Base-by-base conservation (phyloP, 768 basidiomycete genomes). In the Naganishia vaughanmartiniae region DNA sequence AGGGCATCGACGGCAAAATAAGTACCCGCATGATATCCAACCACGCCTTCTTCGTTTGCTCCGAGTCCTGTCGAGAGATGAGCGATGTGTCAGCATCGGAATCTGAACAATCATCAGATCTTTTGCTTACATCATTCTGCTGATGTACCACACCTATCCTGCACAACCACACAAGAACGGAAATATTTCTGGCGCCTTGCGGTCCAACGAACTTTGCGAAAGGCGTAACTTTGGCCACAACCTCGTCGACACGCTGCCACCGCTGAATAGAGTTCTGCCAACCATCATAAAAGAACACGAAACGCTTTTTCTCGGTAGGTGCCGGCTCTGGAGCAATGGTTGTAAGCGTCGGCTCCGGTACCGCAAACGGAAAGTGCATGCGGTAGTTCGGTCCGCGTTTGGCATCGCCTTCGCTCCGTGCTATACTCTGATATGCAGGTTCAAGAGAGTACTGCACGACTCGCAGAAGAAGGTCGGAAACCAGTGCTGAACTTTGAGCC, bases 261-360 rank as follows among this genome's bases (percentile, higher is more conserved):
- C 87, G 74, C 5, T 90, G 91, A 34, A 94, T 83, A 58, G 85
- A 84, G 54, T 89, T 86, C 17, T 82, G 79, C 93, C 93, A 97
- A 68, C 88, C 84, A 15, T 92, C 90, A 79, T 89, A 95, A 85
- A 96, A 97, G 84, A 91, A 96, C 6, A 91, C 86, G 75, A 92
- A 95, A 63, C 89, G 87, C n/a, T 85, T 85, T 3, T 84, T 85
- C 66, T 83, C 86, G 26, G 92, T 93, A 74, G 87, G 85, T 0
- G 91, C 89, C 30, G 94, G 93, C 15, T 87, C 86, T 3, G 94
- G 94, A 1, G 90, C 89, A 80, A 86, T 86, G 4, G 90, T 81
- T 0, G 91, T 91, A n/a, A 93, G 83, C 4, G 86, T 78, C 0
- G 87, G 83, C 75, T 89, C 91, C 26, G 68, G 68, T 28, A 51